Conservation (phyloP, 169 alveolate genomes). For the Plasmodium ovale region DNA sequence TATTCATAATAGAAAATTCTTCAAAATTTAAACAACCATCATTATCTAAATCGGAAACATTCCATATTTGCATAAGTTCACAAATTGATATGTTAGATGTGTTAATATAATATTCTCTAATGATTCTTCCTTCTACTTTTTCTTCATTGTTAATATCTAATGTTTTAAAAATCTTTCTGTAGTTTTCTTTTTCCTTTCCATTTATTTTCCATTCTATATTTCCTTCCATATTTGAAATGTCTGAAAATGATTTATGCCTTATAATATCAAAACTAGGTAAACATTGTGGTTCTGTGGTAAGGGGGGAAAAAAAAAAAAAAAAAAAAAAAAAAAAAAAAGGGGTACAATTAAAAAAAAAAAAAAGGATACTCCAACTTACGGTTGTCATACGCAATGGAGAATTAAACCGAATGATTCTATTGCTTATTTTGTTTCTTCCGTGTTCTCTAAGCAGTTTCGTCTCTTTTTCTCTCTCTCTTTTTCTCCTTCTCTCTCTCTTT, state of each 20-base stretch:
- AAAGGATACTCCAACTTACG: not conserved
- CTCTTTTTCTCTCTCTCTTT: not conserved
- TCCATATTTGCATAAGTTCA: slow-evolving; percentile 73
- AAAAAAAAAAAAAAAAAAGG: not conserved
- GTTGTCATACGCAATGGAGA: not conserved
- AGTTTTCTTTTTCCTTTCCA: slow-evolving; percentile 26
- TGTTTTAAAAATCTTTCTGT: slow-evolving; percentile 25
- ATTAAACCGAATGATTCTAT: not conserved
- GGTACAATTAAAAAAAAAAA: not conserved
- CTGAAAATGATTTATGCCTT: slow-evolving; percentile 63
- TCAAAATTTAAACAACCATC: slow-evolving; percentile 66
- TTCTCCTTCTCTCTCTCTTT: no score
- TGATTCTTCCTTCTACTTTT: slow-evolving; percentile 38
- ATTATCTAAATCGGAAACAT: slow-evolving; percentile 49
- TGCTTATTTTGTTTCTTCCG: not conserved
- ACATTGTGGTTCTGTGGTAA: slow-evolving; percentile 33
- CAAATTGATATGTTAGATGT: slow-evolving; percentile 51
- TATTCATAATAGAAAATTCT: slow-evolving; percentile 65
- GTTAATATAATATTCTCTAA: slow-evolving; percentile 58
- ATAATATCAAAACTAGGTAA: slow-evolving; percentile 64
- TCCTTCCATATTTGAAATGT: slow-evolving; percentile 58
- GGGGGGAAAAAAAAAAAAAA: not conserved
- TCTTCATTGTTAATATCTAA: slow-evolving; percentile 64
- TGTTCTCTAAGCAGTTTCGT: not conserved
- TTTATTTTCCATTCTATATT: slow-evolving; percentile 35